These are phyloP conservation scores for Stenocarpella maydis DNA, from an alignment of 2,329 filamentous ascomycete species.

Conservation along the genomic window DNA sequence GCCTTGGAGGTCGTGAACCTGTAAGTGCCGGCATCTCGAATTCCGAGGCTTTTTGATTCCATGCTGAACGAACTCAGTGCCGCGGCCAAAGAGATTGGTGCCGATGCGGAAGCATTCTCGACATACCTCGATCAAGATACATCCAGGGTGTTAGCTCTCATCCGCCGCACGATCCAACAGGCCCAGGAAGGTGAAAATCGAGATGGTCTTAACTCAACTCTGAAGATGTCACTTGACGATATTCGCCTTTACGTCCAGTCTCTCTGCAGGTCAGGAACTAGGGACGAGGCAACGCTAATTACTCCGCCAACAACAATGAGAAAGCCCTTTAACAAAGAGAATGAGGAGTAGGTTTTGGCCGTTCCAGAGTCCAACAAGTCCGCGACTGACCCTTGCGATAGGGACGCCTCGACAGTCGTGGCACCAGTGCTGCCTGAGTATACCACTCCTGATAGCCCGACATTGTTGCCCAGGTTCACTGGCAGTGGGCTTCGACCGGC, in stretches of 20 bases:
- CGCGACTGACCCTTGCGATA: neutral
- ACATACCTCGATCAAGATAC: slow-evolving; percentile 31
- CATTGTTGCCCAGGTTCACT: neutral
- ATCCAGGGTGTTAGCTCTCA: slow-evolving; percentile 19
- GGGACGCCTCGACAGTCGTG: neutral
- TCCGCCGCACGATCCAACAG: slow-evolving; percentile 29
- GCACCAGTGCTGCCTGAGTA: neutral
- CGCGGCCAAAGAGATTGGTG: slow-evolving; percentile 21
- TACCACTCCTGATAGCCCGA: neutral
- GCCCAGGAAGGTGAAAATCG: slow-evolving; percentile 18
- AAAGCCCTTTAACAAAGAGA: neutral
- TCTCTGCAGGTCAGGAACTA: slow-evolving; percentile 11
- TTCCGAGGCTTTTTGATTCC: neutral
- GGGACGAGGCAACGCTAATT: neutral
- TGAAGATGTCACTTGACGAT: slow-evolving; percentile 21
- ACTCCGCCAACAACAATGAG: neutral
- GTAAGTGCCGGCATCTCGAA: neutral
- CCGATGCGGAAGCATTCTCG: slow-evolving; percentile 12
- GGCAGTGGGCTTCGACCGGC: slow-evolving; percentile 1
- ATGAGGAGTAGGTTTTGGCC: neutral
- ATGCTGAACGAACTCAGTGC: slow-evolving; percentile 13
- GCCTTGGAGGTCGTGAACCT: slow-evolving; percentile 31
- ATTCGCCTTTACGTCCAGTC: slow-evolving; percentile 30
- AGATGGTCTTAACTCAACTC: slow-evolving; percentile 5
- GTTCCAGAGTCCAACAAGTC: rapidly evolving